Base-by-base conservation (phyloP, 108 stramenopile species). In the Cyclotella atomus region DNA sequence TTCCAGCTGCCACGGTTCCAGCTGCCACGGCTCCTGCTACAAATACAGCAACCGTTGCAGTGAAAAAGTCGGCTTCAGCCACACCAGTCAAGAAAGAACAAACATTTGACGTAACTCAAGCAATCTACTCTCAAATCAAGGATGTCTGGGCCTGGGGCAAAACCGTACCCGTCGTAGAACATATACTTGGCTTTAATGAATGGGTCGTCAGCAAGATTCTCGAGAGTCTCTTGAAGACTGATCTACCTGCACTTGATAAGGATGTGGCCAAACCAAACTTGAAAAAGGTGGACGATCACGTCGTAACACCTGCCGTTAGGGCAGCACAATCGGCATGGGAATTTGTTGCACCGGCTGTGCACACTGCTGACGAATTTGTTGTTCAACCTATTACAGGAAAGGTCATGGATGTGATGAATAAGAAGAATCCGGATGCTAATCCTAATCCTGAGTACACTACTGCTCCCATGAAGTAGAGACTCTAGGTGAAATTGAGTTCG, bases 61-160 rank as follows among this genome's bases (percentile, higher is more conserved):
- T n/a, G n/a, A n/a, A n/a, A n/a, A n/a, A n/a, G n/a, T n/a, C n/a
- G n/a, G n/a, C n/a, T n/a, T n/a, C n/a, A n/a, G n/a, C n/a, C n/a
- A n/a, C n/a, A n/a, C 24, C 62, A n/a, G 54, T 52, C 15, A n/a
- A 23, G 15, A 24, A 65, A 24, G 64, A 65, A 36, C 35, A 70
- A 23, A 70, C 73, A 41, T 66, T 66, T 46, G 87, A 93, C 76
- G 77, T 85, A 16, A 84, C 88, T 21, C 85, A 85, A 65, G 53
- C 71, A 12, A 76, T 88, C 2, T 93, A 93, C 62, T 68, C 62
- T 23, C 47, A 56, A 25, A 79, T 82, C 60, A 93, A 93, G 62
- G 83, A 65, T 49, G 71, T 88, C 15, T 91, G 89, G 88, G 70
- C 83, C 8, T 90, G 89, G 89, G 92, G 89, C 44, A 93, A 93